phyloP scores from a whole-genome alignment of 1,139 yeast genomes.

The Saccharomyces uvarum region DNA sequence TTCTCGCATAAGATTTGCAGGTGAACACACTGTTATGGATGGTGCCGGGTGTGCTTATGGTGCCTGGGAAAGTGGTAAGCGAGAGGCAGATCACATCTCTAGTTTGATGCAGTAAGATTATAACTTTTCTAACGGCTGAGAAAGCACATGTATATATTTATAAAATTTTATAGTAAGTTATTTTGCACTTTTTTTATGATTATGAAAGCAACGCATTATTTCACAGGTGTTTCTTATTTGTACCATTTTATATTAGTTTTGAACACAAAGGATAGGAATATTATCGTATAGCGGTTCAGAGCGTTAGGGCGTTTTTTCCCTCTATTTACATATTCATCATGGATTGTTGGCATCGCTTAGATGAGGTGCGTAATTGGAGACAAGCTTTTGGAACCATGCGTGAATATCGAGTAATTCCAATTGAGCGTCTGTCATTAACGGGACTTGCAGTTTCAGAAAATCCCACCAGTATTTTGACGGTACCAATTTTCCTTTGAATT shows the following conservation, averaged over 20 bases:
- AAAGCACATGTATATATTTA: neutral
- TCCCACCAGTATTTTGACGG: slow-evolving; percentile 32
- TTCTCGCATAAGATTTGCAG: slow-evolving; percentile 64
- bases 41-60: slow-evolving; percentile 87
- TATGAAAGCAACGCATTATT: neutral
- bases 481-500: slow-evolving; percentile 24
- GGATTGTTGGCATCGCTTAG: slow-evolving; percentile 7
- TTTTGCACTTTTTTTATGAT: neutral
- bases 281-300: neutral
- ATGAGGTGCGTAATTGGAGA: slow-evolving; percentile 10
- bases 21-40: slow-evolving; percentile 69
- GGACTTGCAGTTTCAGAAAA: slow-evolving; percentile 21
- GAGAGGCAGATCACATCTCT: slow-evolving; percentile 49
- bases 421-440: slow-evolving; percentile 6
- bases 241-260: neutral
- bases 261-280: neutral
- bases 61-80: slow-evolving; percentile 60
- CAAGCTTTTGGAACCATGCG: neutral
- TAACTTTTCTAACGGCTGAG: neutral
- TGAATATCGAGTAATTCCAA: neutral
- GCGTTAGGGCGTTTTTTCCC: neutral
- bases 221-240: neutral
- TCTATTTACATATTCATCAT: neutral
- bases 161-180: neutral
- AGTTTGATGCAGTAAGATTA: neutral